Conservation (phyloP, 148 eudicot genomes). For the Arbutus unedo region DNA sequence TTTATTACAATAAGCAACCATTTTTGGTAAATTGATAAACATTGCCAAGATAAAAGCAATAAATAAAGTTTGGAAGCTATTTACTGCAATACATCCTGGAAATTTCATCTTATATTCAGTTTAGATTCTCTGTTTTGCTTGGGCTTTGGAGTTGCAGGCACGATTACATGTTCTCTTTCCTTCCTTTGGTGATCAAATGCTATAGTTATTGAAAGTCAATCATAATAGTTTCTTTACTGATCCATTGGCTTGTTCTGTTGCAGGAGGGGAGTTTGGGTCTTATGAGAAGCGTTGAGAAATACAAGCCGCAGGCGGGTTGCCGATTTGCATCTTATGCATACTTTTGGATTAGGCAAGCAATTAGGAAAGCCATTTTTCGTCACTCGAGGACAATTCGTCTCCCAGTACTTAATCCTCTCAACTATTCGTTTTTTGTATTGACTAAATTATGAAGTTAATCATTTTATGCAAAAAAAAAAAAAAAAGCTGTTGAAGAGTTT, state of each 20-base stretch:
- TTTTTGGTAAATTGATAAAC: neutral
- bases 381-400: constrained; percentile 82
- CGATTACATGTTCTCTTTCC: neutral
- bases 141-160: neutral
- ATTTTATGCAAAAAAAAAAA: neutral
- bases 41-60: neutral
- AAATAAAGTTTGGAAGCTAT: neutral
- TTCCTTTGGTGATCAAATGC: constrained; percentile 7
- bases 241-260: constrained; percentile 24
- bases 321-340: constrained; percentile 91
- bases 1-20: neutral
- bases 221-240: neutral
- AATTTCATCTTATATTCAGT: neutral
- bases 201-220: neutral
- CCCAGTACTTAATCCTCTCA: constrained; percentile 51
- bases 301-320: constrained; percentile 77
- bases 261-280: constrained; percentile 97
- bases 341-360: constrained; percentile 90
- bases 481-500: neutral
- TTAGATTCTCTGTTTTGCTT: neutral
- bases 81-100: neutral
- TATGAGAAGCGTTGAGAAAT: constrained; percentile 84
- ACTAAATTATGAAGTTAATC: neutral
- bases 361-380: constrained; percentile 75
- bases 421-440: neutral